Evolutionary conservation across 306 rosid species (phyloP).

Genomic region (Inga laurina): DNA sequence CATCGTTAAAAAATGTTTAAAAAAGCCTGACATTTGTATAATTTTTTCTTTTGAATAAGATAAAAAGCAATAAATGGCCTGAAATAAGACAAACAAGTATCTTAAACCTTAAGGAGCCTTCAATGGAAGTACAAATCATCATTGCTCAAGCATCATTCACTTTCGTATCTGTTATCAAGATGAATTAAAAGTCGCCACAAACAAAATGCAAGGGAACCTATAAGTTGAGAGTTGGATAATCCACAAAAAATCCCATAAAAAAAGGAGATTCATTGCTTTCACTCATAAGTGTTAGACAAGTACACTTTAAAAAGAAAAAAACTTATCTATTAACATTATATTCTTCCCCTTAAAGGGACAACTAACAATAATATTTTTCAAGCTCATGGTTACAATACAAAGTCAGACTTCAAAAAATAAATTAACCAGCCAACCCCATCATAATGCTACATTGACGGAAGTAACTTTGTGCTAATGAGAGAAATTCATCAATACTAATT

Average conservation of each 20-base stretch:
- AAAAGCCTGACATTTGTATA: too few species aligned
- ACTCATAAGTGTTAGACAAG: conserved; percentile 13
- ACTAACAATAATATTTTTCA: conserved; percentile 37
- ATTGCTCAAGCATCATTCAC: background rate
- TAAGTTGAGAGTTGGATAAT: conserved; percentile 1
- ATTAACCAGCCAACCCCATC: conserved; percentile 39
- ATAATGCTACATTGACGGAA: conserved; percentile 1
- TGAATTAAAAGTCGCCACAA: background rate
- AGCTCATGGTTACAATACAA: conserved; percentile 39
- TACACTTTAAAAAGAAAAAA: conserved; percentile 20
- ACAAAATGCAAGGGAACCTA: background rate
- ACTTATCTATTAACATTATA: conserved; percentile 41
- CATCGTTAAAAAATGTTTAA: too few species aligned
- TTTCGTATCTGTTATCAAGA: background rate
- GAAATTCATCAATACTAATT: conserved; percentile 22
- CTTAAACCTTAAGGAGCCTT: background rate
- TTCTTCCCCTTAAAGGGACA: conserved; percentile 41
- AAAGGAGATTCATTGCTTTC: conserved; percentile 20
- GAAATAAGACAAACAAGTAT: background rate
- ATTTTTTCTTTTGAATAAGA: background rate
- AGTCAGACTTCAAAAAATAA: conserved; percentile 29
- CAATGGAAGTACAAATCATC: background rate
- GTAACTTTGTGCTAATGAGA: conserved; percentile 29
- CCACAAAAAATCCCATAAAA: background rate
- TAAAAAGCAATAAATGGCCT: background rate